A percentile compares a stretch with the other conserved stretches of the same genome.
phyloP scores from a whole-genome alignment of 805 yeast species.

The Candida jianshihensis region DNA sequence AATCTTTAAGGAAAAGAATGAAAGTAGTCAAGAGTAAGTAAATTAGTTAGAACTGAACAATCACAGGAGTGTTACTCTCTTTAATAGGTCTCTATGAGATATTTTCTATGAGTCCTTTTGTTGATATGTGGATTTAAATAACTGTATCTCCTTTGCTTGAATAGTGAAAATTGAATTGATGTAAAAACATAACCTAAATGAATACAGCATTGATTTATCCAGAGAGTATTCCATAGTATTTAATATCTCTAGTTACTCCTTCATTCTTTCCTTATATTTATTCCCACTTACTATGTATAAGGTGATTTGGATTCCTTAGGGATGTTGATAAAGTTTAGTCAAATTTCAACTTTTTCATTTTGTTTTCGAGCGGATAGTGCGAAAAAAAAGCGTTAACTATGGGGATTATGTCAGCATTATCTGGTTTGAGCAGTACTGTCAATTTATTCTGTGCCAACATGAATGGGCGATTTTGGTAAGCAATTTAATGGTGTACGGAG shows the following conservation, averaged over 20 bases:
- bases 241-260: neutral
- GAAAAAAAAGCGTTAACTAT: neutral
- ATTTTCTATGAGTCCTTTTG: too few species aligned
- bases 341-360: neutral
- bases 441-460: neutral
- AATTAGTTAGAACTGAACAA: neutral
- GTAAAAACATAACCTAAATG: neutral
- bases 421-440: neutral
- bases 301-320: neutral
- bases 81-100: too few species aligned
- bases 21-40: neutral
- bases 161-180: too few species aligned
- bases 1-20: neutral
- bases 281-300: neutral
- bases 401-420: neutral
- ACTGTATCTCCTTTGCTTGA: too few species aligned
- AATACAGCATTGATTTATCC: neutral
- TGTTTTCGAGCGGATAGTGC: neutral
- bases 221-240: neutral
- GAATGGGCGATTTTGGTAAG: neutral
- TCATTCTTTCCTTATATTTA: neutral
- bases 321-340: neutral
- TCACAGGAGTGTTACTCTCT: too few species aligned
- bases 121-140: too few species aligned
- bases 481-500: neutral